These are phyloP conservation scores for Arabidopsis thaliana DNA, from an alignment of 345 rosid genomes.

Conservation along the genomic window DNA sequence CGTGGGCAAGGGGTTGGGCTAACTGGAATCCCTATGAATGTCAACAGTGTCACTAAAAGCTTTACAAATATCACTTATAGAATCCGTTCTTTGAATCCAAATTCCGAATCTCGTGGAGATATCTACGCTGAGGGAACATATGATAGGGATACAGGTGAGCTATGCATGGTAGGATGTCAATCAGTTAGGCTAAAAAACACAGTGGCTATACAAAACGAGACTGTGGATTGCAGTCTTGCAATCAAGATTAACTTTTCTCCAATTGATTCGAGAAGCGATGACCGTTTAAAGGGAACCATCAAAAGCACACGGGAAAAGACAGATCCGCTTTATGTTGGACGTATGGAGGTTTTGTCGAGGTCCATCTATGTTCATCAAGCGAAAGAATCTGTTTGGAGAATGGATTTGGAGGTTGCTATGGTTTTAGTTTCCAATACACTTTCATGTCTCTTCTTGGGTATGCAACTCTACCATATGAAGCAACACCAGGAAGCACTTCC, in stretches of 20 bases:
- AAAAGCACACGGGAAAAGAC: conserved; percentile 64
- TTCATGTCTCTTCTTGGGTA: conserved; percentile 67
- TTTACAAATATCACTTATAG: conserved; percentile 70
- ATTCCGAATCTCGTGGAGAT: conserved; percentile 46
- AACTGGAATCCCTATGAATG: conserved; percentile 34
- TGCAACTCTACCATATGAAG: conserved; percentile 79
- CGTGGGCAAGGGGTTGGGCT: conserved; percentile 22
- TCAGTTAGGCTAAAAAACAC: conserved; percentile 36
- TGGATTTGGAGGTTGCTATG: conserved; percentile 86
- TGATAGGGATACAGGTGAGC: conserved; percentile 59
- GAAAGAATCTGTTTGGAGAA: conserved; percentile 78
- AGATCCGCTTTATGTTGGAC: conserved; percentile 68
- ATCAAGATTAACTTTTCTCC: conserved; percentile 65
- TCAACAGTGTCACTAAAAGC: conserved; percentile 44
- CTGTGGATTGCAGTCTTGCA: conserved; percentile 68
- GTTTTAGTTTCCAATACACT: conserved; percentile 75
- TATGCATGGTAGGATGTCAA: conserved; percentile 91
- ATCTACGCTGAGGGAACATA: conserved; percentile 84
- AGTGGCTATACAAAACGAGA: conserved; percentile 33
- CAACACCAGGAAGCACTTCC: conserved; percentile 74
- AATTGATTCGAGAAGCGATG: conserved; percentile 52
- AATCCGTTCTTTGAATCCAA: conserved; percentile 48
- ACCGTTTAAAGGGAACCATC: conserved; percentile 66
- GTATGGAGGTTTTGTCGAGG: conserved; percentile 62
- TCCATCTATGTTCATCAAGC: conserved; percentile 66